phyloP scores from a whole-genome alignment of 129 eudicot species.

The Flaveria robusta region DNA sequence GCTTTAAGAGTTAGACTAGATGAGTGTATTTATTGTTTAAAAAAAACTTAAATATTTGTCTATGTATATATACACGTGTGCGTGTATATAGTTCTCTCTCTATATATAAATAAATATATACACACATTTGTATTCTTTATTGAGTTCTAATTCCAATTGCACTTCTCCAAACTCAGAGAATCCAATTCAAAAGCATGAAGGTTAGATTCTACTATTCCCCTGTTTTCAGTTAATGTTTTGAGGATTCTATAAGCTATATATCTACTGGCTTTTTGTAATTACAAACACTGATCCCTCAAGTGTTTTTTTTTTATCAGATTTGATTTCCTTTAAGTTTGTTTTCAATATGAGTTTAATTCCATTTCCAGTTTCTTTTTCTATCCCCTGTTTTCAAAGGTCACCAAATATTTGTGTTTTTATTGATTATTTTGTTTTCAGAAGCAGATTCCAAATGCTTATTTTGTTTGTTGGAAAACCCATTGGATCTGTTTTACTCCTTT shows the following conservation, averaged over 20 bases:
- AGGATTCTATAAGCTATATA: slow-evolving; percentile 16
- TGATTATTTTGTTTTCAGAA: background rate
- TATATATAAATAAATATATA: too few relatives aligned
- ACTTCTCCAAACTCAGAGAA: slow-evolving; percentile 21
- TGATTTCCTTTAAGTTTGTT: background rate
- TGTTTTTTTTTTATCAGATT: too few relatives aligned
- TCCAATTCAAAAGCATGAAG: slow-evolving; percentile 35
- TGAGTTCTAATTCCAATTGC: slow-evolving; percentile 23
- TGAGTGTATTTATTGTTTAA: too few relatives aligned
- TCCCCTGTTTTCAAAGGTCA: slow-evolving; percentile 17
- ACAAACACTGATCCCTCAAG: background rate
- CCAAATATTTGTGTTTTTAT: background rate
- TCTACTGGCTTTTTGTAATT: background rate
- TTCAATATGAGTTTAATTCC: too few relatives aligned
- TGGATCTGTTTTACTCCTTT: too few relatives aligned
- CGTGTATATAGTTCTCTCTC: slow-evolving; percentile 8
- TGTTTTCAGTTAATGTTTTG: slow-evolving; percentile 7
- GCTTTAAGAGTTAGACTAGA: too few relatives aligned
- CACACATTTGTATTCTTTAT: slow-evolving; percentile 5
- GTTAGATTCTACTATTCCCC: slow-evolving; percentile 32
- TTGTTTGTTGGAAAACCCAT: background rate
- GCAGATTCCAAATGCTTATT: slow-evolving; percentile 4
- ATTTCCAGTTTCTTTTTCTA: background rate
- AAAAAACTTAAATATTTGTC: slow-evolving; percentile 6
- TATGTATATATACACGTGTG: slow-evolving; percentile 4